Base-by-base conservation (phyloP, 352 stramenopile genomes). In the Blastocystis sp. region DNA sequence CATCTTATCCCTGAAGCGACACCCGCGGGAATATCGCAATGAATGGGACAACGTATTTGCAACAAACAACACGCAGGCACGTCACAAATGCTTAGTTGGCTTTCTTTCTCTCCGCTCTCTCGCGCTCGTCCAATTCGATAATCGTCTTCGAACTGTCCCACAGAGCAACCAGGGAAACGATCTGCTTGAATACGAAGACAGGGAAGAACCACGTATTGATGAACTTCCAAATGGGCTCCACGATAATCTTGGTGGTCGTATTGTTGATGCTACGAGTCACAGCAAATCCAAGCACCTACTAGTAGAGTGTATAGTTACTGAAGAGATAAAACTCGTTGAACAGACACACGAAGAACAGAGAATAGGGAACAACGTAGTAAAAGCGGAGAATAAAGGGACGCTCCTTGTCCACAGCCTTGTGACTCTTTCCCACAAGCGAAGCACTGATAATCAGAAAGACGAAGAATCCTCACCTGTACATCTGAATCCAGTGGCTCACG, bases 111-210 rank as follows among this genome's bases (percentile, higher is more conserved):
- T 75, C n/a, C 29, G 29, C 40, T 76, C 57, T 85, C 27, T 85
- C 57, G 7, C 65, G 48, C 32, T 85, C 57, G 48, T 85, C 75
- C 21, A 76, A 46, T 27, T 73, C 34, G 75, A 85, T 76, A 32
- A 85, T 61, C 27, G 27, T 85, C 75, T 85, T 85, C n/a, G 57
- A 76, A 53, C 57, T 76, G 29, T 76, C 75, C 24, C 76, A 59
- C 14, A 76, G 63, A 72, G 75, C 75, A 14, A 85, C 57, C 9
- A 85, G 57, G 29, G 75, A 85, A n/a, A 76, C 63, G 18, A 85
- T 73, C 36, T 85, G 75, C 42, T 85, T 85, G 38, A 85, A 85
- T 18, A 75, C 75, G 42, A 85, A 85, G 36, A 85, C 75, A 57
- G 75, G 75, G 16, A 61, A 32, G 46, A 72, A 85, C n/a, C 16